Evolutionary conservation across 75 land plant species (phyloP).

Genomic region (Isoetes taiwanensis): DNA sequence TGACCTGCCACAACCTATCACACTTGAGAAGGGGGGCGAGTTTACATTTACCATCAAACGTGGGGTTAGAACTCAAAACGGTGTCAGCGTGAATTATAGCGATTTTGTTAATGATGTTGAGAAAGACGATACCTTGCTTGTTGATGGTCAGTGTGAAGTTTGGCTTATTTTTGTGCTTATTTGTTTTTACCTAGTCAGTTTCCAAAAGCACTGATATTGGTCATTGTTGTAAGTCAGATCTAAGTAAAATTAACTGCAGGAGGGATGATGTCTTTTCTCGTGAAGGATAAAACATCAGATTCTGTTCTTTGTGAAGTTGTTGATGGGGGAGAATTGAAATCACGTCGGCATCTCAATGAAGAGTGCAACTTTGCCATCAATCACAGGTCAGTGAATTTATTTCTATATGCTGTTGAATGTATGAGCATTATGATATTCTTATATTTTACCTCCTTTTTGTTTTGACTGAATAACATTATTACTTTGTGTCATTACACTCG

Average conservation of each 20-base stretch:
- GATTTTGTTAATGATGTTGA: slow-evolving; percentile 7
- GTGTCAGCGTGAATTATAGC: background rate
- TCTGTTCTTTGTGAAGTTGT: background rate
- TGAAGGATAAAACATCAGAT: background rate
- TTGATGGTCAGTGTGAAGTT: background rate
- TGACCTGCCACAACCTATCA: slow-evolving; percentile 1
- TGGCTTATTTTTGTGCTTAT: background rate
- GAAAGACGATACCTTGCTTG: background rate
- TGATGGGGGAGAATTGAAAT: slow-evolving; percentile 1
- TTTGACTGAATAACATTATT: no score
- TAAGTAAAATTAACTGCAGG: no score
- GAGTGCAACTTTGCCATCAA: slow-evolving; percentile 6
- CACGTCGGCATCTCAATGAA: slow-evolving; percentile 2
- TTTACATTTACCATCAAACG: slow-evolving; percentile 5
- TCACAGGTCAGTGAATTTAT: no score
- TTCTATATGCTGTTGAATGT: background rate
- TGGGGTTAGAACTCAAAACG: background rate
- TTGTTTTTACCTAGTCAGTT: background rate
- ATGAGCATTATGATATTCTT: no score
- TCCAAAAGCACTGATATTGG: no score
- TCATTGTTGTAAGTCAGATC: no score
- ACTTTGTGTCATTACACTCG: no score
- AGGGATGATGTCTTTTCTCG: slow-evolving; percentile 2
- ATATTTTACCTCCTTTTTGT: no score
- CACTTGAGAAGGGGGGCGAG: slow-evolving; percentile 2